Base-by-base conservation (phyloP, 2,329 filamentous ascomycete species). In the Fusarium burgessii region DNA sequence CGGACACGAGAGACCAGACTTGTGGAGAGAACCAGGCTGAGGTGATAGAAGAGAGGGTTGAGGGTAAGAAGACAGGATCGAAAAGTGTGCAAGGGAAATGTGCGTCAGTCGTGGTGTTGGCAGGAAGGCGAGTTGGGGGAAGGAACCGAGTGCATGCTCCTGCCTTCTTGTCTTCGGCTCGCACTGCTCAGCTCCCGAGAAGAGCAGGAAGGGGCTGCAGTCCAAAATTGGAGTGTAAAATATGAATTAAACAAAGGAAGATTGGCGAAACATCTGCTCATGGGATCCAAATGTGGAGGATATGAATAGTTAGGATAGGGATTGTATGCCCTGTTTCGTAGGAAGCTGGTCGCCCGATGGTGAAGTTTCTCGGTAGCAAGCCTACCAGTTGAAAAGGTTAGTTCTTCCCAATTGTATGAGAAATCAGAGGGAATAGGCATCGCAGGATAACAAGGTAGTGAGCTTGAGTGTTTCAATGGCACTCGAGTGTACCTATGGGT, bases 111-210 rank as follows among this genome's bases (percentile, higher is more conserved):
- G 36, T 70, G 40, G 23, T 41, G 36, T 40, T 36, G 20, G 58
- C 54, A 50, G 46, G 32, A 25, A 43, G 45, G 33, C 29, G 41
- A 43, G 43, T 54, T 35, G 17, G 36, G 29, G 49, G 60, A 42
- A 67, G 40, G 52, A 58, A 64, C 36, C 15, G 32, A 63, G 27
- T 13, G 29, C 14, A 52, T 38, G 32, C 41, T 27, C 56, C 69
- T 72, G 66, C 69, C 64, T 65, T 49, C 27, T 46, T 18, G n/a
- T 54, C 15, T 35, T 10, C 25, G 27, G 36, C 29, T 45, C 40
- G 20, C n/a, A 58, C 50, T 55, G n/a, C 42, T 25, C 36, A 40
- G 46, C 55, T 29, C 23, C n/a, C 41, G 10, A 33, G n/a, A 40
- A 32, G 23, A 54, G 25, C 20, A 41, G 52, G 32, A 47, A 66